Base-by-base conservation (phyloP, 768 basidiomycete genomes). In the Kwoniella sp. region DNA sequence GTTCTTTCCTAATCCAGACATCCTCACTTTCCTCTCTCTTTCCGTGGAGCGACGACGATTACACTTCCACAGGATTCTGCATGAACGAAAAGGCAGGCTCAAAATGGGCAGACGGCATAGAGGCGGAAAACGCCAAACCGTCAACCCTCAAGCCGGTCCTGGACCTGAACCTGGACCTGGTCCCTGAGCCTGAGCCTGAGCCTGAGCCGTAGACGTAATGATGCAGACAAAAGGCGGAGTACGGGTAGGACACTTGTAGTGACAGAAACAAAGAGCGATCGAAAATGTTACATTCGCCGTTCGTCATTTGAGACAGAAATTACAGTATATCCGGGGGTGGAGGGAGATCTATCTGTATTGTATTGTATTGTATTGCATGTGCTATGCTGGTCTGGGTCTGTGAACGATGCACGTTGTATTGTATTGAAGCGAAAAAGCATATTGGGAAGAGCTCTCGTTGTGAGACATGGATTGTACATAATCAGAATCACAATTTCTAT, bases 141-240 rank as follows among this genome's bases (percentile, higher is more conserved):
- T n/a, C n/a, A n/a, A n/a, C n/a, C n/a, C n/a, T n/a, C n/a, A n/a
- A n/a, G n/a, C n/a, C n/a, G n/a, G n/a, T n/a, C n/a, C n/a, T n/a
- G 41, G 11, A 20, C 11, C 41, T 17, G 41, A 17, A 45, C 41
- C 41, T 45, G 41, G 41, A 20, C 41, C 41, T n/a, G n/a, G n/a
- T n/a, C n/a, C n/a, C n/a, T 45, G 41, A 17, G 41, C 41, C 41
- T 45, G 41, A 45, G 41, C 41, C 41, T 45, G 41, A 17, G 41
- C 41, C 41, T 45, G 41, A 45, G 41, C 41, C 41, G 41, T 45
- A 45, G 41, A 45, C 41, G 41, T 45, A 45, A 45, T 45, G 34
- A 5, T 34, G 7, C 5, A 34, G 34, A 34, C 34, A 34, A 34
- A 34, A 34, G 34, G 34, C 34, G 13, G 13, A 34, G 13, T 34